Percentiles rank a stretch among this genome's conserved stretches.
Conservation (phyloP, 306 rosid genomes). For the Vigna reflexopilosa region DNA sequence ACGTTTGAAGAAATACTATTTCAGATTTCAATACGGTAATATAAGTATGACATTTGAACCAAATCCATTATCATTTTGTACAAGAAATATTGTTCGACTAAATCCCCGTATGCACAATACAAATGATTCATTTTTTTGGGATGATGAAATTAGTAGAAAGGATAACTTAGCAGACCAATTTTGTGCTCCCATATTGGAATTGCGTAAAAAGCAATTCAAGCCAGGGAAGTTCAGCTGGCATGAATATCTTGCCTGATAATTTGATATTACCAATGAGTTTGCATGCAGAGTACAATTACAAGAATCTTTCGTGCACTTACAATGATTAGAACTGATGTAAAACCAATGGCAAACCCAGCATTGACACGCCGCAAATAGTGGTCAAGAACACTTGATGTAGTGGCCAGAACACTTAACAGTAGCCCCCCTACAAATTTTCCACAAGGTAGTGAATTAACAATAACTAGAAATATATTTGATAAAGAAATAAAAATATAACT, state of each 20-base stretch:
- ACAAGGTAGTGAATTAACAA: constrained; percentile 34
- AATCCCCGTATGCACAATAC: constrained; percentile 9
- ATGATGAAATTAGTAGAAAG: constrained; percentile 19
- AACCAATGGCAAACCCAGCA: constrained; percentile 95
- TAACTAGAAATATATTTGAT: constrained; percentile 29
- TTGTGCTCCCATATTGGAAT: constrained; percentile 25
- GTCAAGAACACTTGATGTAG: constrained; percentile 87
- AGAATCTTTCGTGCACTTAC: constrained; percentile 61
- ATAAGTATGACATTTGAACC: constrained; percentile 3
- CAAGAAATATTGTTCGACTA: constrained; percentile 2
- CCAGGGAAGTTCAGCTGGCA: constrained; percentile 18
- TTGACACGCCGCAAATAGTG: constrained; percentile 84
- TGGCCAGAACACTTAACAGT: constrained; percentile 84
- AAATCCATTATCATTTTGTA: constrained; percentile 23
- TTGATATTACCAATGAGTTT: constrained; percentile 2
- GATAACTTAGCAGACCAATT: constrained; percentile 6
- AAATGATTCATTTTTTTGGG: background rate
- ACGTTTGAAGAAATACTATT: constrained; percentile 16
- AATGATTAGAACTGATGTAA: constrained; percentile 91
- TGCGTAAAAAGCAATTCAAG: constrained; percentile 19
- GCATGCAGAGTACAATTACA: constrained; percentile 36
- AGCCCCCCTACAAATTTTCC: constrained; percentile 77
- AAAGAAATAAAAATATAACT: constrained; percentile 21
- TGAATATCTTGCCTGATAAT: constrained; percentile 20
- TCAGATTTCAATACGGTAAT: background rate